phyloP scores from a whole-genome alignment of 768 basidiomycete genomes.

The Amanita phalloides region DNA sequence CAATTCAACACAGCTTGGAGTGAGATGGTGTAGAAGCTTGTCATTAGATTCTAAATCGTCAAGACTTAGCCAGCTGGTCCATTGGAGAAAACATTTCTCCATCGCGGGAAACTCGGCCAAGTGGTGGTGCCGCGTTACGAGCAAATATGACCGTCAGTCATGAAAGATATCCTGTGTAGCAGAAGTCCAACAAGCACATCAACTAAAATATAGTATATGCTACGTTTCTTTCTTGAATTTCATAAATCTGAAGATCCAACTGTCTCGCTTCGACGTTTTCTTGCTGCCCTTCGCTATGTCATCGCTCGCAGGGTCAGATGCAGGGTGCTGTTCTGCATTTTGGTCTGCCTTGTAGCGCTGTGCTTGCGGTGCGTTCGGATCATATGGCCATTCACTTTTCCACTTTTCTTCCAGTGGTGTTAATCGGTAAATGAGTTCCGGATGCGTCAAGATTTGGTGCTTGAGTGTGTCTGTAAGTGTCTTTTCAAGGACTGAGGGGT shows the following conservation, averaged over 20 bases:
- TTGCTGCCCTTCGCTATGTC: not conserved
- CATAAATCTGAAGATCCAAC: not conserved
- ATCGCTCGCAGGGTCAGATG: not conserved
- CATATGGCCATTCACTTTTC: conserved; percentile 35
- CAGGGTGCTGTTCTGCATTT: not conserved
- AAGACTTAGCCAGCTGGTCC: conserved; percentile 41
- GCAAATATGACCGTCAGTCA: conserved; percentile 36
- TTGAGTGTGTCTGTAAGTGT: conserved; percentile 22
- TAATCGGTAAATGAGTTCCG: conserved; percentile 31
- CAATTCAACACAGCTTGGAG: not conserved
- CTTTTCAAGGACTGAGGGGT: conserved; percentile 41
- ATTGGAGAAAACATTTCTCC: conserved; percentile 51
- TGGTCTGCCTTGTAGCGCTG: not conserved
- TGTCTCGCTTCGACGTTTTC: not conserved
- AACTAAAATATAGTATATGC: no score
- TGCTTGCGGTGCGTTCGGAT: conserved; percentile 15
- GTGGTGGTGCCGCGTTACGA: conserved; percentile 43
- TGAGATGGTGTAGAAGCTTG: conserved; percentile 9
- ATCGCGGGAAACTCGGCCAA: conserved; percentile 27
- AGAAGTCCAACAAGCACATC: not conserved
- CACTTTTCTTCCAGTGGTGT: conserved; percentile 43
- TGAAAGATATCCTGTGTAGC: not conserved
- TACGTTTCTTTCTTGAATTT: not conserved
- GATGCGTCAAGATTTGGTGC: conserved; percentile 26
- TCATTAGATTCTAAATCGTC: conserved; percentile 53